phyloP scores from a whole-genome alignment of 371 early-diverging fungal genomes.

The Rhizopus microsporus region DNA sequence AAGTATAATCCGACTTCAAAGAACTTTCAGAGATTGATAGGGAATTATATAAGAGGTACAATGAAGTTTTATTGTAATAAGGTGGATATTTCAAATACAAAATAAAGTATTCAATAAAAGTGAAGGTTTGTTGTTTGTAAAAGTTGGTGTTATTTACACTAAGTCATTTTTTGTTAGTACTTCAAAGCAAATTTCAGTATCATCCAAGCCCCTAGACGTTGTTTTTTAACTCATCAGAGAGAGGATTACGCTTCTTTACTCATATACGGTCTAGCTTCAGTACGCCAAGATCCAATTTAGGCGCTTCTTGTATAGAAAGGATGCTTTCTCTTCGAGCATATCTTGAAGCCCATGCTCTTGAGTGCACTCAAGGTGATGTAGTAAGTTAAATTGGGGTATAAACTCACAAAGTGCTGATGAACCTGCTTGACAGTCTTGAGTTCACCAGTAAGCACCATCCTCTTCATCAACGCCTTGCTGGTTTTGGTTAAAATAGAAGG shows the following conservation, averaged over 20 bases:
- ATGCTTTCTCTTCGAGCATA: background rate
- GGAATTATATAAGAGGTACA: no score
- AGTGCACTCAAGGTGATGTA: background rate
- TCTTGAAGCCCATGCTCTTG: background rate
- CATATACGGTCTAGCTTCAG: background rate
- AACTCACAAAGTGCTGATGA: background rate
- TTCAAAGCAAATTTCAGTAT: no score
- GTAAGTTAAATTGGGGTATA: background rate
- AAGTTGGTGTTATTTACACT: no score
- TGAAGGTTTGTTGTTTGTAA: no score
- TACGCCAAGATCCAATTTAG: background rate
- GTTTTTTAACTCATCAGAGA: background rate
- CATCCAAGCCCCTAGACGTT: background rate
- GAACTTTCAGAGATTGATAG: no score
- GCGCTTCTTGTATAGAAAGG: background rate
- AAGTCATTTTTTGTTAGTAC: no score
- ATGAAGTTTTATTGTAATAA: no score
- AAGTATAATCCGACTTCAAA: no score
- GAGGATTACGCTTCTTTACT: background rate
- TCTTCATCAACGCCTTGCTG: background rate
- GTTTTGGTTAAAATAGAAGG: background rate
- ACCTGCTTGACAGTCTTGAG: background rate
- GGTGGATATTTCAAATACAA: no score
- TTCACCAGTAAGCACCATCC: background rate
- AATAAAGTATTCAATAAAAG: no score